Evolutionary conservation across 306 rosid species (phyloP), one percentile per base, ranked within the genome.

Genomic region (Abrus pulchellus): DNA sequence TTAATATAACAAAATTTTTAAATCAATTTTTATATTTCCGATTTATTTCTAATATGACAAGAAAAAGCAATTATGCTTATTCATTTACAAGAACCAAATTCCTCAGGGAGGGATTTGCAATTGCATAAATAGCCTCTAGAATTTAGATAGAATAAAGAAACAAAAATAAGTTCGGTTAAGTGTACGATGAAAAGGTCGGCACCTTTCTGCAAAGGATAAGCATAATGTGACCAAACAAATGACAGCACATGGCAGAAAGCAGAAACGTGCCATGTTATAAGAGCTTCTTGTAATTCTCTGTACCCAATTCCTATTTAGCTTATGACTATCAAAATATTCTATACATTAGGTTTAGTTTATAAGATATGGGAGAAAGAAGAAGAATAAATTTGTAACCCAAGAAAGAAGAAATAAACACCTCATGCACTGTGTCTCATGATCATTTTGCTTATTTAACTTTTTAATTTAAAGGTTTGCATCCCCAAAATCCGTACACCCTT

Each of bases 201-300:
- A 27, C 66, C 83, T 70, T 83, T 77, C 12, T 76, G 48, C 61
- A 50, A 74, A n/a, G 68, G 75, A 77, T 76, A 79, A 67, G 72
- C 63, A 55, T 47, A 79, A 53, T 74, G 69, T 28, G 50, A 84
- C 83, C 85, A 64, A 77, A 64, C 64, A 62, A 34, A 56, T 8
- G 77, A 45, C 36, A 49, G 13, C 86, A 89, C 84, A 57, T 89
- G 83, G 32, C 75, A 60, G 1, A 64, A 61, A 30, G n/a, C 71
- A 44, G 2, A 52, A 41, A 80, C 79, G 72, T 80, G 80, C 34
- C 80, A 82, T 13, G 28, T 10, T 65, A 28, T 1, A n/a, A 61
- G 44, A 60, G 32, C 68, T 72, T 79, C 13, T 63, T 28, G 28
- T 57, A 11, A 59, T 61, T 78, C 45, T 63, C 41, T 63, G 11